Conservation (phyloP, 2,329 filamentous ascomycete genomes). For the Aspergillus sclerotialis region DNA sequence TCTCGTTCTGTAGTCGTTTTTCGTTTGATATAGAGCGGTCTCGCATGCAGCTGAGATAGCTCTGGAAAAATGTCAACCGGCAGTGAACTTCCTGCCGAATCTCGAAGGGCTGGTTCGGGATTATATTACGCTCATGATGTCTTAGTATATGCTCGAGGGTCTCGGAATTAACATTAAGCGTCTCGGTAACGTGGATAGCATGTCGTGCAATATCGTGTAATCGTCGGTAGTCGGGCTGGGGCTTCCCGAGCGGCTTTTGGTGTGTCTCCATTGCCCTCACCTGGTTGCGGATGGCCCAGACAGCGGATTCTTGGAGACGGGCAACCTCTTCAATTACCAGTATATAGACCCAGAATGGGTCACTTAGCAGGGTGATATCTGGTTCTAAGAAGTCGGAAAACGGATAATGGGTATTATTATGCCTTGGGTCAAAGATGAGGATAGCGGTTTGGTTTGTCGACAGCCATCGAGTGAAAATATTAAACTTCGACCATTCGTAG, state of each 20-base stretch:
- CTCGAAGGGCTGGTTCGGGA: background rate
- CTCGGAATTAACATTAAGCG: conserved; percentile 18
- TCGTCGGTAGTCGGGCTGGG: conserved; percentile 14
- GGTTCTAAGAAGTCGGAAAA: conserved; percentile 1
- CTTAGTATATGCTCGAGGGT: conserved; percentile 15
- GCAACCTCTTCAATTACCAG: conserved; percentile 10
- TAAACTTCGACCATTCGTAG: conserved; percentile 4
- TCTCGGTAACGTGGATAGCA: conserved; percentile 25
- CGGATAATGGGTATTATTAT: conserved; percentile 1
- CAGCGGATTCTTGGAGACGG: conserved; percentile 16
- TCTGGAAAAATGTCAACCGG: conserved; percentile 16
- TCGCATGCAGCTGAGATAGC: conserved; percentile 13
- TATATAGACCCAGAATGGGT: conserved; percentile 14
- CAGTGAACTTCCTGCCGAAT: conserved; percentile 11
- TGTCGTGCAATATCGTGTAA: conserved; percentile 25
- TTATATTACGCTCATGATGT: conserved; percentile 9
- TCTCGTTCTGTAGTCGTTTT: conserved; percentile 24
- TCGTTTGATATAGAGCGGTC: conserved; percentile 21
- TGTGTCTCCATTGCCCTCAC: conserved; percentile 19
- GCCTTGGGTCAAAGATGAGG: conserved; percentile 7
- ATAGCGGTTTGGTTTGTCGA: conserved; percentile 12
- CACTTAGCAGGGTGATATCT: conserved; percentile 2
- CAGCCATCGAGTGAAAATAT: conserved; percentile 9
- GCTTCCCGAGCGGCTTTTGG: conserved; percentile 3
- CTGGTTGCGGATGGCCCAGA: conserved; percentile 21